Evolutionary conservation across 2,329 filamentous ascomycete species (phyloP), one percentile per base, ranked within the genome.

Genomic region (Aspergillus texensis): DNA sequence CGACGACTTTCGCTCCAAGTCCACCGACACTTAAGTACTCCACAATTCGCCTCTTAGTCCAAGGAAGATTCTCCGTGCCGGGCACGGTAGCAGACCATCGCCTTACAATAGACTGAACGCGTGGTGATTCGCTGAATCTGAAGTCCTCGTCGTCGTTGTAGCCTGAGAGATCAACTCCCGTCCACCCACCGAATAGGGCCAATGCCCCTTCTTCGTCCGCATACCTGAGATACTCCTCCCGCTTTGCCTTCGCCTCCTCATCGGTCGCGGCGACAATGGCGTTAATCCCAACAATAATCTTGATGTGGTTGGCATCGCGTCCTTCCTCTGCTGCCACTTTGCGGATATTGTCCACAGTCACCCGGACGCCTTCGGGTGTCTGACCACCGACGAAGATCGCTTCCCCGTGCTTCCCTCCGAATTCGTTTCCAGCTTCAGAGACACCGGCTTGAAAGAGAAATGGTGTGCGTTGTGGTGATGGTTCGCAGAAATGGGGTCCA

Each of bases 391-490:
- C 65, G 63, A 81, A 82, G 57, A 82, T 81, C 0, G 77, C 70
- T 68, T 80, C 77, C 11, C 72, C 74, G 61, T 80, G 73, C 30
- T 71, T 71, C 28, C 76, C 75, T n/a, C 77, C 79, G 54, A 81
- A 82, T 2, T 68, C 69, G 28, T 77, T 77, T 10, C 80, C 79
- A 0, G 78, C 77, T 55, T 77, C 75, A 1, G 75, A 79, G 0
- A 78, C 75, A 4, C 80, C 80, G 2, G 80, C 80, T 61, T 82
- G 80, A 30, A 82, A 77, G 2, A 82, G 65, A 60, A 81, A 78
- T 16, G 52, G 52, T 11, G 32, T 39, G 11, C n/a, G 52, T 9
- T 55, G 32, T 10, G 32, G 52, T 4, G 77, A 78, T 6, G 80
- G 80, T 41, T 80, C 74, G 16, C 74, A 70, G 45, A 79, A 70